Conservation (phyloP, 345 rosid species). For the Rhodamnia argentea region DNA sequence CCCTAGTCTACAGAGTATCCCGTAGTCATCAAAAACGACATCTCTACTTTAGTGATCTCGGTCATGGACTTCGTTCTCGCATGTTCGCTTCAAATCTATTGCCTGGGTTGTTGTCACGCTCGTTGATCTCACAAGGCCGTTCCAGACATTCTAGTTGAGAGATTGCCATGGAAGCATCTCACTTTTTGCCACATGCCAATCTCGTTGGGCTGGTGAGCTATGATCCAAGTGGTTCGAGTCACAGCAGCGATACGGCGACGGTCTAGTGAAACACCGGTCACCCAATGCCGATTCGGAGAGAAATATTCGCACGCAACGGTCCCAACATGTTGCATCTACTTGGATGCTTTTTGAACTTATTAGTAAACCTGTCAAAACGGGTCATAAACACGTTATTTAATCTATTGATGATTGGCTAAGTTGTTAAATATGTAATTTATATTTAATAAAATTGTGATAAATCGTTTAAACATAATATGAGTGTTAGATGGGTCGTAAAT, state of each 20-base stretch:
- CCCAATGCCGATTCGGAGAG: too few species aligned
- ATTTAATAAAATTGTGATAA: too few species aligned
- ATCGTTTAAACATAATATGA: too few species aligned
- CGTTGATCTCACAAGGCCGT: background rate
- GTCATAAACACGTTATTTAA: too few species aligned
- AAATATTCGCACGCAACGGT: too few species aligned
- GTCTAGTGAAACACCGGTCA: background rate
- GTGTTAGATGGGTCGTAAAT: too few species aligned
- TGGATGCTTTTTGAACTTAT: too few species aligned
- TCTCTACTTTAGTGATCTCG: background rate
- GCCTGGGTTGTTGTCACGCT: background rate
- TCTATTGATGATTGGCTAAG: too few species aligned
- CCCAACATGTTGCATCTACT: too few species aligned
- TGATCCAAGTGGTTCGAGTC: background rate
- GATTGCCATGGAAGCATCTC: background rate
- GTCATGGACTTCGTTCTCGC: background rate
- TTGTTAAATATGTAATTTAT: too few species aligned
- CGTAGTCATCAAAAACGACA: background rate
- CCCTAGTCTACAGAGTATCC: background rate
- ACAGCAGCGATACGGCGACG: rapidly evolving
- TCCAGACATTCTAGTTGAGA: background rate
- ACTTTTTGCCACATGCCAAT: background rate
- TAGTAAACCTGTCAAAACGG: too few species aligned
- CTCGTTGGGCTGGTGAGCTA: background rate
- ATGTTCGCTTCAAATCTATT: background rate